Evolutionary conservation across 1,139 yeast genomes (phyloP).

Genomic region (Blastobotrys petasosporus): DNA sequence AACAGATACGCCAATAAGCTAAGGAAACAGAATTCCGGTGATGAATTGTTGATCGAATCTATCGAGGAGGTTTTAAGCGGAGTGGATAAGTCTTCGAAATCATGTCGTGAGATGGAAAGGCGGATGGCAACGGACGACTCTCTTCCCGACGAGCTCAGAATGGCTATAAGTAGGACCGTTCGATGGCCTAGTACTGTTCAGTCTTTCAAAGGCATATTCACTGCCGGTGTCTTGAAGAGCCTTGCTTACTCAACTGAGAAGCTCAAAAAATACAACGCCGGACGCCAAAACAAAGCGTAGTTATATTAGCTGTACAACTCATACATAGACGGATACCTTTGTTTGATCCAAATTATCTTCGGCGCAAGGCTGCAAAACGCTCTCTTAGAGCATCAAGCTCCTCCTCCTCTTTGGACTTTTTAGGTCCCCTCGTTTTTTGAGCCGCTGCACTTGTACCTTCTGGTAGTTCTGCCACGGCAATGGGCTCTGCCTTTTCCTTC

Average conservation of each 20-base stretch:
- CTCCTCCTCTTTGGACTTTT: conserved; percentile 28
- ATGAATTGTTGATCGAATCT: conserved; percentile 1
- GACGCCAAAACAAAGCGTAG: conserved; percentile 4
- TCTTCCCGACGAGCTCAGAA: conserved; percentile 39
- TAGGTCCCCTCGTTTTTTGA: conserved; percentile 11
- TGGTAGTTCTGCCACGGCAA: conserved; percentile 42
- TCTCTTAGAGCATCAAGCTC: conserved; percentile 49
- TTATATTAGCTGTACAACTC: background rate
- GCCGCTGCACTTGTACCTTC: conserved; percentile 38
- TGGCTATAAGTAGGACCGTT: conserved; percentile 54
- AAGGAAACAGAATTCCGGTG: conserved; percentile 2
- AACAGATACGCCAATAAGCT: conserved; percentile 33
- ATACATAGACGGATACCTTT: background rate
- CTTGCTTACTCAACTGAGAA: conserved; percentile 76
- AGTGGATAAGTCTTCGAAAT: background rate
- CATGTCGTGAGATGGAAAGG: conserved; percentile 32
- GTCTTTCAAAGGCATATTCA: conserved; percentile 72
- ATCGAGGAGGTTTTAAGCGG: background rate
- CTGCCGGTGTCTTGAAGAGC: conserved; percentile 78
- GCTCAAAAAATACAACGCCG: conserved; percentile 31
- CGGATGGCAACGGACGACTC: conserved; percentile 39
- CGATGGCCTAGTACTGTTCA: conserved; percentile 67
- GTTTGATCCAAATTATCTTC: conserved; percentile 19
- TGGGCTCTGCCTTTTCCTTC: conserved; percentile 32
- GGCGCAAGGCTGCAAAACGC: conserved; percentile 49